These are phyloP conservation scores for Botrytis cinerea DNA, from an alignment of 2,329 filamentous ascomycete species.

Conservation along the genomic window DNA sequence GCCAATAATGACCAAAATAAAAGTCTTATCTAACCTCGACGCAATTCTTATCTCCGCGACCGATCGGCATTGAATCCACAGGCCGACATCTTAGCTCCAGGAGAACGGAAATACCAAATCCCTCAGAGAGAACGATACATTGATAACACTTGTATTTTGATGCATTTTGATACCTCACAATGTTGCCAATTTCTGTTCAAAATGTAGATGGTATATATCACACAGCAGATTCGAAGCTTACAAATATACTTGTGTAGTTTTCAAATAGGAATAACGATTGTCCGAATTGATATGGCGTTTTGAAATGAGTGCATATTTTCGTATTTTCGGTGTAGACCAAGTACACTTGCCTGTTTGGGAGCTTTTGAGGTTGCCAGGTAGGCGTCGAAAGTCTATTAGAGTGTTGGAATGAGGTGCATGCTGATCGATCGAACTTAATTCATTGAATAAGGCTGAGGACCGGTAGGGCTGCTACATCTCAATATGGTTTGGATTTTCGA, in stretches of 20 bases:
- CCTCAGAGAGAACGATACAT: neutral
- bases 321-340: neutral
- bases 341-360: neutral
- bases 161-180: neutral
- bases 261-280: neutral
- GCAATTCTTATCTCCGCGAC: neutral
- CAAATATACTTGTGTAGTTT: neutral
- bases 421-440: neutral
- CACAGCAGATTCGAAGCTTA: neutral
- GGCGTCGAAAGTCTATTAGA: neutral
- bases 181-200: neutral
- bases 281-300: neutral
- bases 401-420: neutral
- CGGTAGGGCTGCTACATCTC: neutral
- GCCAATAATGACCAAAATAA: neutral
- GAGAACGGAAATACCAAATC: neutral
- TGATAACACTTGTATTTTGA: neutral
- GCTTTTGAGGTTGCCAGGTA: neutral
- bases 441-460: neutral
- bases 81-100: neutral
- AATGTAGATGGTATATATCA: neutral
- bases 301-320: neutral
- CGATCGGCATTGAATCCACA: no score
- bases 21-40: conserved; percentile 6
- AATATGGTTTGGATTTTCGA: neutral